phyloP scores from a whole-genome alignment of 2,329 filamentous ascomycete genomes.

The Trichoderma sp. region DNA sequence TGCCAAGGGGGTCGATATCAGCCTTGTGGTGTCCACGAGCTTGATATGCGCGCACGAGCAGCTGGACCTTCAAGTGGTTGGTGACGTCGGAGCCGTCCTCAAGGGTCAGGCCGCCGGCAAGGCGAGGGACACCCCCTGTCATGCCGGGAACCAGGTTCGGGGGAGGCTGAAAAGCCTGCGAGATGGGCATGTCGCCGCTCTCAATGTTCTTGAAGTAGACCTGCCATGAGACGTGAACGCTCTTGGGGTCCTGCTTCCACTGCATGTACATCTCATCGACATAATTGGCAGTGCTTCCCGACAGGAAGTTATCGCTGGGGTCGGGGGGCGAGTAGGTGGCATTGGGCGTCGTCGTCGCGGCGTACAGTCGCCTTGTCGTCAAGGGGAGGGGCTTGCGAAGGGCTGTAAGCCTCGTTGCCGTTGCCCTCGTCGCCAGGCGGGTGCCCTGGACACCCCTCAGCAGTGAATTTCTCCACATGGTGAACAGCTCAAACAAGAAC shows the following conservation, averaged over 20 bases:
- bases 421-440: constrained; percentile 15
- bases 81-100: constrained; percentile 77
- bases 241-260: constrained; percentile 91
- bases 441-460: constrained; percentile 15
- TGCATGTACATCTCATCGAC: constrained; percentile 99
- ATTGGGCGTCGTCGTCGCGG: constrained; percentile 35
- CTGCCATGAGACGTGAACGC: constrained; percentile 97
- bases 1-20: constrained; percentile 92
- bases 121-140: constrained; percentile 71
- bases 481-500: constrained; percentile 15
- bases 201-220: constrained; percentile 99
- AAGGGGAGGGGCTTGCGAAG: constrained; percentile 50
- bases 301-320: constrained; percentile 92
- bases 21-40: constrained; percentile 98
- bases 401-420: constrained; percentile 39
- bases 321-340: constrained; percentile 61
- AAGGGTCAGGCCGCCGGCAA: constrained; percentile 67
- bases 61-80: constrained; percentile 97
- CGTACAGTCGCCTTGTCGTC: constrained; percentile 51
- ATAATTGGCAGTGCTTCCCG: constrained; percentile 96
- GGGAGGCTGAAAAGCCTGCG: constrained; percentile 93
- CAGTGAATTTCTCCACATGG: constrained; percentile 18
- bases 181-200: constrained; percentile 94
- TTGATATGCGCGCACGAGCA: constrained; percentile 96
- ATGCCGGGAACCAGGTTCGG: constrained; percentile 85